Conservation (phyloP, 495 filamentous ascomycete species). For the Penicillium antarcticum region DNA sequence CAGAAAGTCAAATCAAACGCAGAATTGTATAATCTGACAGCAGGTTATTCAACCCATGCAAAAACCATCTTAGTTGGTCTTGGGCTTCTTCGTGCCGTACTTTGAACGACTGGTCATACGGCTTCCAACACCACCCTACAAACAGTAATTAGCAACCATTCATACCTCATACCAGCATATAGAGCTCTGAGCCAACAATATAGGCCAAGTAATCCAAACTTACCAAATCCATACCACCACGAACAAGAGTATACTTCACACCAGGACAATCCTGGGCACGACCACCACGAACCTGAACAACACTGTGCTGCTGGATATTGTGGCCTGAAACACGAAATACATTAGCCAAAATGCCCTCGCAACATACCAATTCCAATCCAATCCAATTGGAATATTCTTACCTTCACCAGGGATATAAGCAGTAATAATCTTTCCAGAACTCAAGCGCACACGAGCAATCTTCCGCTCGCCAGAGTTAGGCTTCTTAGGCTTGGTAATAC, state of each 20-base stretch:
- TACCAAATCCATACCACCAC: conserved; percentile 93
- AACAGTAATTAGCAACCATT: conserved; percentile 1
- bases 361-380: neutral
- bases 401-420: conserved; percentile 94
- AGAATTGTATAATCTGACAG: conserved; percentile 1
- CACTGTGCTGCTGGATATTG: conserved; percentile 98
- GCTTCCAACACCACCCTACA: conserved; percentile 84
- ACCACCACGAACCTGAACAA: conserved; percentile 89
- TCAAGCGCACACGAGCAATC: conserved; percentile 82
- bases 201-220: conserved; percentile 28
- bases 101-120: conserved; percentile 84
- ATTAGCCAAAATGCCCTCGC: conserved; percentile 4
- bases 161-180: neutral
- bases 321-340: conserved; percentile 56
- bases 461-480: conserved; percentile 96
- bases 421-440: conserved; percentile 80
- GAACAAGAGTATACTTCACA: conserved; percentile 90
- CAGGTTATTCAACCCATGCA: neutral
- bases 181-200: neutral
- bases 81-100: conserved; percentile 98
- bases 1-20: neutral
- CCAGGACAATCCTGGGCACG: conserved; percentile 95
- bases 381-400: conserved; percentile 24
- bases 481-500: conserved; percentile 93
- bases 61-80: conserved; percentile 46